These are phyloP conservation scores for Triangularia setosa DNA, from an alignment of 2,329 filamentous ascomycete species.

Conservation along the genomic window DNA sequence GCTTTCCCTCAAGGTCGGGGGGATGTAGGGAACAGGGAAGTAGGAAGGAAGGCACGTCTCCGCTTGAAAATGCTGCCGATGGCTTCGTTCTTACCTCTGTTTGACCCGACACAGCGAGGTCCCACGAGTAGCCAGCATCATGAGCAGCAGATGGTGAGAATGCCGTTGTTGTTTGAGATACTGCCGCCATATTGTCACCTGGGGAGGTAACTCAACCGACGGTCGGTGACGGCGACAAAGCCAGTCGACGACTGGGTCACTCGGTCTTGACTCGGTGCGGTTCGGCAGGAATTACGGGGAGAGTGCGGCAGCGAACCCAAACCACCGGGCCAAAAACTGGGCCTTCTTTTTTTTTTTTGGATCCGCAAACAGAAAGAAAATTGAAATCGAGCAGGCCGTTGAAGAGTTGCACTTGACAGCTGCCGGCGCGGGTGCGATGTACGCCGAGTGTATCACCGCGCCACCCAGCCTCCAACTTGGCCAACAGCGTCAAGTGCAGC, in stretches of 20 bases:
- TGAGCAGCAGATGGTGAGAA: conserved; percentile 49
- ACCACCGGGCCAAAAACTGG: background rate
- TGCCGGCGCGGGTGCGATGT: conserved; percentile 11
- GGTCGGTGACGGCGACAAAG: conserved; percentile 5
- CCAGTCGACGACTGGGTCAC: background rate
- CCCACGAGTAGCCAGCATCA: conserved; percentile 46
- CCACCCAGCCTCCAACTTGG: conserved; percentile 19
- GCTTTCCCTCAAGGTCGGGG: background rate
- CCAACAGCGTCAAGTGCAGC: conserved; percentile 15
- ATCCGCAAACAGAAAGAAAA: background rate
- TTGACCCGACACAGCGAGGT: conserved; percentile 31
- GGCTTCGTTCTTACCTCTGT: conserved; percentile 38
- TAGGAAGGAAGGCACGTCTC: background rate
- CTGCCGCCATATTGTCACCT: conserved; percentile 45
- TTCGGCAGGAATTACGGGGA: background rate
- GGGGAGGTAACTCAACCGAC: background rate
- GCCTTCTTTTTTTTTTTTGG: background rate
- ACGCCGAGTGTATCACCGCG: conserved; percentile 4
- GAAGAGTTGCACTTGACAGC: conserved; percentile 7
- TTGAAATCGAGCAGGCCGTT: background rate
- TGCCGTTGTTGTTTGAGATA: conserved; percentile 48
- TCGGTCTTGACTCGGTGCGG: background rate
- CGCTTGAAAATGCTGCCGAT: background rate
- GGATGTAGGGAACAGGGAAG: background rate
- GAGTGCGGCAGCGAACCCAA: background rate